Evolutionary conservation across 164 flowering plant species (phyloP).

Genomic region (Santalum album): DNA sequence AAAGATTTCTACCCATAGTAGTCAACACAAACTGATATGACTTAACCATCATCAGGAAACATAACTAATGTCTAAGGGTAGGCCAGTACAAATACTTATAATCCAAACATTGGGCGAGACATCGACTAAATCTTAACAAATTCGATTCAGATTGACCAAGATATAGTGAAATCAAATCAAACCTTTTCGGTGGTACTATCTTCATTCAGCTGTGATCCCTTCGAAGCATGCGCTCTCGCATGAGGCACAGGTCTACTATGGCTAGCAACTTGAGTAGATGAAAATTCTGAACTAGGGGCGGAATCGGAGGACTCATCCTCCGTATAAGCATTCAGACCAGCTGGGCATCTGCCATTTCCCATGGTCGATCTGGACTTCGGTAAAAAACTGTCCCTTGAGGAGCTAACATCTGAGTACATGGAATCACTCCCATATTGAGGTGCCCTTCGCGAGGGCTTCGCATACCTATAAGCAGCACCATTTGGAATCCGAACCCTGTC

Average conservation of each 20-base stretch:
- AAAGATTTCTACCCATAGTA: no score
- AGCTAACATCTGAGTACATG: slow-evolving; percentile 26
- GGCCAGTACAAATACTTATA: no score
- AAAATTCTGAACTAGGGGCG: slow-evolving; percentile 64
- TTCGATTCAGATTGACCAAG: not conserved
- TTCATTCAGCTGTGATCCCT: slow-evolving; percentile 33
- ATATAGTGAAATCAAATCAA: not conserved
- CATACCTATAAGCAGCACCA: slow-evolving; percentile 13
- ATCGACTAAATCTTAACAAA: no score
- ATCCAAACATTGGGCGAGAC: no score
- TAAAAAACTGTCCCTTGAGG: slow-evolving; percentile 17
- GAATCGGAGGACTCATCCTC: slow-evolving; percentile 76
- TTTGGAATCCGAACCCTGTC: slow-evolving; percentile 13
- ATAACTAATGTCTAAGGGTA: no score
- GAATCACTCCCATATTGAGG: slow-evolving; percentile 17
- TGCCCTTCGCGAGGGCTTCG: slow-evolving; percentile 10
- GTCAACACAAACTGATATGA: no score
- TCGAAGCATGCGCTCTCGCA: slow-evolving; percentile 24
- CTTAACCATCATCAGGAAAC: no score
- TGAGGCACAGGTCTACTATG: slow-evolving; percentile 21
- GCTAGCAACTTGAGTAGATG: slow-evolving; percentile 36
- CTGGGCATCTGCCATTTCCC: slow-evolving; percentile 29
- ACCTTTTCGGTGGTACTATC: slow-evolving; percentile 35
- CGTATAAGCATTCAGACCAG: slow-evolving; percentile 25
- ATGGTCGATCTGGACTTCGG: slow-evolving; percentile 14